phyloP scores from a whole-genome alignment of 176 grass and related monocot species.

The Puccinellia tenuiflora region DNA sequence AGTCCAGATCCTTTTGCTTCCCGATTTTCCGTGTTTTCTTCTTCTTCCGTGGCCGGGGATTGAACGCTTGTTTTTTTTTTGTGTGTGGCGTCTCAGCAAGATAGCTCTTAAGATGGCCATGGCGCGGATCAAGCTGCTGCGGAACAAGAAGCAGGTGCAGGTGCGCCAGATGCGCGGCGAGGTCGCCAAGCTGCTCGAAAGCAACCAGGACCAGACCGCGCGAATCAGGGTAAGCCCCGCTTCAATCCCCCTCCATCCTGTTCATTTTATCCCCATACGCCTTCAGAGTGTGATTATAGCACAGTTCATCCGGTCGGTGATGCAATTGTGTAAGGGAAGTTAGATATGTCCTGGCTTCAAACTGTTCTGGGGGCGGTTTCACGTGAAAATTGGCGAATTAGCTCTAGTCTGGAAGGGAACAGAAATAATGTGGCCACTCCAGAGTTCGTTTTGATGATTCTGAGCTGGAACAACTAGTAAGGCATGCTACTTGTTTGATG shows the following conservation, averaged over 20 bases:
- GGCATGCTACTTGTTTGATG: not conserved
- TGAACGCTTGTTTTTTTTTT: not conserved
- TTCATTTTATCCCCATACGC: too few relatives aligned
- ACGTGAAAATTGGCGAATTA: not conserved
- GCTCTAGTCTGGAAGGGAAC: not conserved
- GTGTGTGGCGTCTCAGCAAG: constrained; percentile 56
- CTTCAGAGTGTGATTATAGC: too few relatives aligned
- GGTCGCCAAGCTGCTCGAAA: constrained; percentile 72
- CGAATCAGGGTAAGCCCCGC: constrained; percentile 81
- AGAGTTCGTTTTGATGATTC: not conserved
- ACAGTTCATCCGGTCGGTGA: not conserved
- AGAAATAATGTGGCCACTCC: not conserved
- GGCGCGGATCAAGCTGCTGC: constrained; percentile 86
- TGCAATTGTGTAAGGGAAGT: too few relatives aligned
- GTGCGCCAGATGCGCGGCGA: constrained; percentile 57
- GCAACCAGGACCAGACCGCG: constrained; percentile 74
- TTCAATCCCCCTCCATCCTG: too few relatives aligned
- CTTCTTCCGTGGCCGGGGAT: not conserved
- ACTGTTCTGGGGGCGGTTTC: too few relatives aligned
- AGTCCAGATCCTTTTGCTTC: not conserved
- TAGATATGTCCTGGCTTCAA: too few relatives aligned
- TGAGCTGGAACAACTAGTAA: not conserved
- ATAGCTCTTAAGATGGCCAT: constrained; percentile 70
- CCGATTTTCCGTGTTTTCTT: too few relatives aligned
- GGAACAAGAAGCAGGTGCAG: constrained; percentile 64